Base-by-base conservation (phyloP, 1,139 yeast species). In the Yamadazyma epiphylla region DNA sequence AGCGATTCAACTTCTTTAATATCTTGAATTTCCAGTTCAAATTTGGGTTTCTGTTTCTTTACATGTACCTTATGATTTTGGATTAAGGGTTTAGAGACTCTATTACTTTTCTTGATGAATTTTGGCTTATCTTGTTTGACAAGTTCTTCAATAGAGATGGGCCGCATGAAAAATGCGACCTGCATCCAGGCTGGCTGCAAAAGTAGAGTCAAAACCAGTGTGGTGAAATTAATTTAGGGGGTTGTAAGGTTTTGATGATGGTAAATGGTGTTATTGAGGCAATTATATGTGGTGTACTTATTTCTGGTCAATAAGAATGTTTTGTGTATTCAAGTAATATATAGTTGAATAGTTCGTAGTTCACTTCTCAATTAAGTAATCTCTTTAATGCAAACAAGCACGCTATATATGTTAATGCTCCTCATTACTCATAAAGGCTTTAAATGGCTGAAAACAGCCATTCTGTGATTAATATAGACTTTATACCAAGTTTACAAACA, bases 31-130 rank as follows among this genome's bases (percentile, higher is more conserved):
- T 17, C 20, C 20, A 7, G 7, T 13, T 15, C 15, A 2, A 31
- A 28, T 10, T 45, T 37, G n/a, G n/a, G n/a, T n/a, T n/a, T n/a
- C 24, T 42, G 15, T 4, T 22, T 42, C 29, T 49, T 51, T 22
- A 43, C 32, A 2, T 58, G 58, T 24, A 70, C 39, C 30, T 56
- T 53, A 11, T 57, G 60, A 30, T 84, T 53, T 35, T 74, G 66
- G 7, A 22, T 22, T 11, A 24, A 16, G 6, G 26, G 28, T 13
- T 24, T 24, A 10, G 19, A 6, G 11, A 9, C 22, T 17, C 42
- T 31, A 3, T 41, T 24, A 4, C 33, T 12, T 26, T 34, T 37
- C 25, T 32, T 38, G 8, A 42, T 33, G 28, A 42, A 42, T 26
- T 28, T 35, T 3, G 46, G 46, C 23, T 34, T 36, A 5, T 29